Evolutionary conservation across 1,284 basidiomycete species (phyloP).

Genomic region (Porogramme epimiltina): DNA sequence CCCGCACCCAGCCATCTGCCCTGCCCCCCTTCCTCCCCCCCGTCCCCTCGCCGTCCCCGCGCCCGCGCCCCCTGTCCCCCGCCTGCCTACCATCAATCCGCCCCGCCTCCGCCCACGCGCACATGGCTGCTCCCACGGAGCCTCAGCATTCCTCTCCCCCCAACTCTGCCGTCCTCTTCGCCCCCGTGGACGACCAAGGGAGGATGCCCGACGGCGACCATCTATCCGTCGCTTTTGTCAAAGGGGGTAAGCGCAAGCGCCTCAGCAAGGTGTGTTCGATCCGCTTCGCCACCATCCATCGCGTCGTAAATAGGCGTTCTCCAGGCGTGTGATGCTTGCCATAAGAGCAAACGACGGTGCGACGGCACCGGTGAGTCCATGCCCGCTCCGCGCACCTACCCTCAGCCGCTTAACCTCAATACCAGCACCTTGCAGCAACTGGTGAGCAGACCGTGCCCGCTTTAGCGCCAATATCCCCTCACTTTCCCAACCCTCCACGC

Average conservation of each 20-base stretch:
- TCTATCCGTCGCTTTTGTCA: slow-evolving; percentile 35
- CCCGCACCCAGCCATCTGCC: too few species aligned
- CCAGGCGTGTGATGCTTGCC: slow-evolving; percentile 81
- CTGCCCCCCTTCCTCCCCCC: not conserved
- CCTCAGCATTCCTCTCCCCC: not conserved
- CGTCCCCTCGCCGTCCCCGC: not conserved
- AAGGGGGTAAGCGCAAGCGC: slow-evolving; percentile 40
- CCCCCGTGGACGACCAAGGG: slow-evolving; percentile 2
- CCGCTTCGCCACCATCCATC: slow-evolving; percentile 4
- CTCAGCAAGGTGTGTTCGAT: slow-evolving; percentile 53
- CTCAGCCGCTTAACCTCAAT: slow-evolving; percentile 11
- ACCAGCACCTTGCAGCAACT: slow-evolving; percentile 79
- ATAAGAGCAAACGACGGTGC: slow-evolving; percentile 80
- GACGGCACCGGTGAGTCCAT: slow-evolving; percentile 70
- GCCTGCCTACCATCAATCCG: not conserved
- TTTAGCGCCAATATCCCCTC: not conserved
- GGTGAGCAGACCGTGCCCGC: slow-evolving; percentile 43
- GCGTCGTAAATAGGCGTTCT: not conserved
- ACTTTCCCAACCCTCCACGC: slow-evolving; percentile 5
- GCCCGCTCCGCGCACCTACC: not conserved
- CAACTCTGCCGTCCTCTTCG: not conserved
- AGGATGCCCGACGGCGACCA: slow-evolving; percentile 20
- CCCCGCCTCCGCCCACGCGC: not conserved
- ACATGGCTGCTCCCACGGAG: slow-evolving; percentile 2
- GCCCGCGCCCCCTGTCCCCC: not conserved